Base-by-base conservation (phyloP, 306 rosid genomes). In the Astragalus glycyphyllos region DNA sequence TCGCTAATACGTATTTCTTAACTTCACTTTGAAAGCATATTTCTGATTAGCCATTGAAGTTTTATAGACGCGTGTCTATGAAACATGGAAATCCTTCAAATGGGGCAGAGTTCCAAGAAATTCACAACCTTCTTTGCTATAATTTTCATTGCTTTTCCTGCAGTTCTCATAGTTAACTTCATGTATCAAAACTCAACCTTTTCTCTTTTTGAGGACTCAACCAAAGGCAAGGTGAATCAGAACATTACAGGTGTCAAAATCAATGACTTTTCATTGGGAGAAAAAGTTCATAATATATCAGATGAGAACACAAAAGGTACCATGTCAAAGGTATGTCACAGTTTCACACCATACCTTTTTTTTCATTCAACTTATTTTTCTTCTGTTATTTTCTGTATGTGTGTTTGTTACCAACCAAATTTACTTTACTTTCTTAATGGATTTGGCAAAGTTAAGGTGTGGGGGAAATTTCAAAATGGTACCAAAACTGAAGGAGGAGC, bases 211-310 rank as follows among this genome's bases (percentile, higher is more conserved):
- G 29, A 26, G 8, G 44, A 2, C 0, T 45, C 12, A 26, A 45
- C 57, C 4, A 29, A 57, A 48, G 44, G 3, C 4, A 47, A 56
- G 13, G 49, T 42, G 15, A 15, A n/a, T 46, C 58, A 20, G 3
- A 79, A 79, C 29, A 53, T 0, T 53, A 53, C 58, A 56, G 47
- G 49, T 40, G 8, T 40, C 50, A 68, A 71, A 71, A 57, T 13
- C 29, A 53, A 35, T 35, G 38, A 9, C 29, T 26, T 14, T 26
- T 26, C 6, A 47, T 46, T 66, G 32, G 71, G 41, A 48, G 67
- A 26, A 61, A 40, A 35, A 11, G 6, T 10, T 7, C 69, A 72
- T 5, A 44, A 72, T 14, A 11, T 12, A 5, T 16, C 84, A 41
- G 11, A 64, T 45, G 55, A 64, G 12, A 37, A 34, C 51, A 5